Percentiles rank a stretch among this genome's conserved stretches.
These are phyloP conservation scores for Isabelozyma rhagii DNA, from an alignment of 805 yeast genomes.

Conservation along the genomic window DNA sequence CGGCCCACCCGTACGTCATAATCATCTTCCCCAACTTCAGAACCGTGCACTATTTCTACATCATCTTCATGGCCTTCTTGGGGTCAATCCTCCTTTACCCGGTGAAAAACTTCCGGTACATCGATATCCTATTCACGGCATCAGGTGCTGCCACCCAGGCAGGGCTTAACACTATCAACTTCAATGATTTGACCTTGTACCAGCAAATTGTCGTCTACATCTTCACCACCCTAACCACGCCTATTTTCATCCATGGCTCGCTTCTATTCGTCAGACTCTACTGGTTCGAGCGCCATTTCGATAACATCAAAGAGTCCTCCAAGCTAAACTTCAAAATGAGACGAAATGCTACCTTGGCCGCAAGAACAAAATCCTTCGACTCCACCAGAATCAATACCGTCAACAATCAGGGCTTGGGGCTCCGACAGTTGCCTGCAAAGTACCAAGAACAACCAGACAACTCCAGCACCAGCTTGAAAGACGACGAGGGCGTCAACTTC, in stretches of 20 bases:
- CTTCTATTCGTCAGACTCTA: constrained; percentile 75
- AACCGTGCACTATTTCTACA: constrained; percentile 72
- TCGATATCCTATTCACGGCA: constrained; percentile 76
- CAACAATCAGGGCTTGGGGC: constrained; percentile 30
- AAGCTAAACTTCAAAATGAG: constrained; percentile 78
- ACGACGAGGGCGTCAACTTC: constrained; percentile 3
- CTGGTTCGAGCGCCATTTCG: constrained; percentile 87
- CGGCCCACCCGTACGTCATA: constrained; percentile 38
- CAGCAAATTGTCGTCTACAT: constrained; percentile 78
- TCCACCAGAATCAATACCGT: constrained; percentile 18
- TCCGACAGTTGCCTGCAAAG: not conserved
- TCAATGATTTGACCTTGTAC: constrained; percentile 61
- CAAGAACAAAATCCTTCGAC: constrained; percentile 36
- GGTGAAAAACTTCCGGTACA: constrained; percentile 58
- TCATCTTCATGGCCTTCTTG: constrained; percentile 54
- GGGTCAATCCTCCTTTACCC: constrained; percentile 81
- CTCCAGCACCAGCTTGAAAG: constrained; percentile 3
- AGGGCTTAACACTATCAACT: constrained; percentile 78
- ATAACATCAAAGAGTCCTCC: constrained; percentile 75
- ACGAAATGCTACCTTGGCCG: constrained; percentile 69
- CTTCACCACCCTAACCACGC: constrained; percentile 68
- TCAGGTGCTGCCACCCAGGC: constrained; percentile 86
- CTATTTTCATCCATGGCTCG: constrained; percentile 81
- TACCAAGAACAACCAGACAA: not conserved
- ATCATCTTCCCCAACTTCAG: constrained; percentile 51